Conservation (phyloP, 2,329 filamentous ascomycete species). For the Didymella lethalis region DNA sequence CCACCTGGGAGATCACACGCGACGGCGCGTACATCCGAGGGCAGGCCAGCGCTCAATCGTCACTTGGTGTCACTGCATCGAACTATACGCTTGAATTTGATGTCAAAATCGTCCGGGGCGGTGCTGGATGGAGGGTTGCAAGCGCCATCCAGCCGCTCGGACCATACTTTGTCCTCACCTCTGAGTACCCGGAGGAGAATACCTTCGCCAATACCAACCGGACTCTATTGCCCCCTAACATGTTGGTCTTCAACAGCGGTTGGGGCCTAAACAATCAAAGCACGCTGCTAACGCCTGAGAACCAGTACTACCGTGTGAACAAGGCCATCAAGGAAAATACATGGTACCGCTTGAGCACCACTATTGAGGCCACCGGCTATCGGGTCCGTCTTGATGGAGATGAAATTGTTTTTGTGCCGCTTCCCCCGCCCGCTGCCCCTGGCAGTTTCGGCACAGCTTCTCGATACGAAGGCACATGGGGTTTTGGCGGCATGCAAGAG, state of each 20-base stretch:
- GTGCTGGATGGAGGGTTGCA: not conserved
- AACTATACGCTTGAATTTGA: not conserved
- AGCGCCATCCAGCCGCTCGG: not conserved
- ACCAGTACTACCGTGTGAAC: not conserved
- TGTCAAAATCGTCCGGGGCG: not conserved
- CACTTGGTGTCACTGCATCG: not conserved
- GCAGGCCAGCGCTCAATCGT: not conserved
- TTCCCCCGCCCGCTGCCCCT: not conserved
- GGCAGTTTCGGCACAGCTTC: not conserved
- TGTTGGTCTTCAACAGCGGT: not conserved
- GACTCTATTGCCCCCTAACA: not conserved
- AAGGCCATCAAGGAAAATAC: not conserved
- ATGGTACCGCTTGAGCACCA: not conserved
- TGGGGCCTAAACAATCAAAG: not conserved
- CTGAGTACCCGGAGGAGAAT: not conserved
- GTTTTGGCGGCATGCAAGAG: not conserved
- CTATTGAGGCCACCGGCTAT: not conserved
- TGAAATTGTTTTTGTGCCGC: not conserved
- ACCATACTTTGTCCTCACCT: not conserved
- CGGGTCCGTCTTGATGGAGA: not conserved
- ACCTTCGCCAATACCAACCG: not conserved
- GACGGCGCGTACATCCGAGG: not conserved
- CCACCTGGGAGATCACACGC: not conserved
- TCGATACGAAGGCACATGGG: not conserved
- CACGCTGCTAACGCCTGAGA: not conserved